phyloP scores from a whole-genome alignment of 2,329 filamentous ascomycete genomes.

The Sarocladium oryzae region DNA sequence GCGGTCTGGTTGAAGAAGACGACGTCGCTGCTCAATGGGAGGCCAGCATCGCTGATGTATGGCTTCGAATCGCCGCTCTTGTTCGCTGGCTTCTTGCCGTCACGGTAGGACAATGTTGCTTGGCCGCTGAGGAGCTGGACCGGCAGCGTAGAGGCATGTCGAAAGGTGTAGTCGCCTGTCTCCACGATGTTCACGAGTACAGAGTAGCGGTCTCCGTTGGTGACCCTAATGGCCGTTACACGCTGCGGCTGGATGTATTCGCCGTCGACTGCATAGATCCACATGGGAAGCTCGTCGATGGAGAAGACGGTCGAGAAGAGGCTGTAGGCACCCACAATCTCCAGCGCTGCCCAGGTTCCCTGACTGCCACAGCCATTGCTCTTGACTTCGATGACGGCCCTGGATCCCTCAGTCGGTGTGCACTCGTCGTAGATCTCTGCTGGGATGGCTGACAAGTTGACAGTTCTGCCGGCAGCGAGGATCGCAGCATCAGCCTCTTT shows the following conservation, averaged over 20 bases:
- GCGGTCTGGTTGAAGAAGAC: conserved; percentile 35
- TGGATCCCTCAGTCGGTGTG: conserved; percentile 34
- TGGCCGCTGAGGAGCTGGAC: too few relatives aligned
- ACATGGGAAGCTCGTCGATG: conserved; percentile 47
- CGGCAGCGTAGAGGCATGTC: too few relatives aligned
- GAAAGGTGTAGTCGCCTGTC: too few relatives aligned
- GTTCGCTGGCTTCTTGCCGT: neutral
- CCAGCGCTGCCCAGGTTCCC: conserved; percentile 43
- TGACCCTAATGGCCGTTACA: conserved; percentile 38
- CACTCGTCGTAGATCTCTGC: conserved; percentile 39
- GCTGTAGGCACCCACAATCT: conserved; percentile 46
- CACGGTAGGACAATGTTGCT: neutral
- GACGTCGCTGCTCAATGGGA: conserved; percentile 31
- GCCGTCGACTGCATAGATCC: conserved; percentile 47
- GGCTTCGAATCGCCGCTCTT: conserved; percentile 18
- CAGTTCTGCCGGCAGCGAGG: conserved; percentile 15
- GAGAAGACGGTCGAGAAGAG: conserved; percentile 37
- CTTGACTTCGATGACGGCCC: conserved; percentile 35
- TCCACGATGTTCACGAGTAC: too few relatives aligned
- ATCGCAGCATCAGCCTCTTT: conserved; percentile 31
- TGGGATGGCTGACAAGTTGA: conserved; percentile 30
- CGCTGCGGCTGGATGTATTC: conserved; percentile 45
- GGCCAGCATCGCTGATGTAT: conserved; percentile 44
- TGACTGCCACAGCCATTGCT: conserved; percentile 7
- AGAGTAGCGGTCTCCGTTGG: conserved; percentile 43